These are phyloP conservation scores for Colletotrichum shisoi DNA, from an alignment of 2,329 filamentous ascomycete genomes.

Conservation along the genomic window DNA sequence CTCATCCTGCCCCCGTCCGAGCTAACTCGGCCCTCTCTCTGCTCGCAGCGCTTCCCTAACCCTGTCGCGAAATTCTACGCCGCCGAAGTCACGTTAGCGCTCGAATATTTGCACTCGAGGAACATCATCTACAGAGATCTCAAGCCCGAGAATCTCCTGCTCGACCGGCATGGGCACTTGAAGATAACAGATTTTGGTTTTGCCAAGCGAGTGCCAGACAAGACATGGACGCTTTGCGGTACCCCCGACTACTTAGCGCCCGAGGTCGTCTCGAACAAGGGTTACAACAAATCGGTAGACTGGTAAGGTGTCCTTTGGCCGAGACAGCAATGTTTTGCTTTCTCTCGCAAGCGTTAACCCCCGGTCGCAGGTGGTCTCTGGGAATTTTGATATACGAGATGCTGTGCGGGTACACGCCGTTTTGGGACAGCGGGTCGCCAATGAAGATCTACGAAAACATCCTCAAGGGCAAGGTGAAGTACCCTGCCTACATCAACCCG, in stretches of 20 bases:
- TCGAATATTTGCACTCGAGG: constrained; percentile 93
- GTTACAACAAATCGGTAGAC: constrained; percentile 99
- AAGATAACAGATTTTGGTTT: constrained; percentile 99
- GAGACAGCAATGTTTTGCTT: background rate
- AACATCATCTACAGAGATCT: constrained; percentile 98
- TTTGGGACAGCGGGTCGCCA: constrained; percentile 96
- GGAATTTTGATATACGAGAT: constrained; percentile 99
- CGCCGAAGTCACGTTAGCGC: constrained; percentile 91
- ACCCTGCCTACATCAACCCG: constrained; percentile 92
- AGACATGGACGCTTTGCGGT: constrained; percentile 98
- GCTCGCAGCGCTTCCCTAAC: constrained; percentile 89
- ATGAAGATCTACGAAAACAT: constrained; percentile 99
- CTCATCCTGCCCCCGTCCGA: constrained; percentile 2
- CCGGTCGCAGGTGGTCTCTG: constrained; percentile 82
- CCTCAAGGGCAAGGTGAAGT: constrained; percentile 92
- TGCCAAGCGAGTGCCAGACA: constrained; percentile 96
- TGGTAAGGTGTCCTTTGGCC: constrained; percentile 71
- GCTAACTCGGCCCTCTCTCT: constrained; percentile 39
- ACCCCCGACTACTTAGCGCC: constrained; percentile 97
- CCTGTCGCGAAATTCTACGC: constrained; percentile 99
- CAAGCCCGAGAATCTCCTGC: constrained; percentile 91
- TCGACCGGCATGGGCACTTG: constrained; percentile 91
- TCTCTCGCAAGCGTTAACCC: constrained; percentile 28
- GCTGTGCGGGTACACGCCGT: constrained; percentile 98
- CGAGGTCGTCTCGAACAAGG: constrained; percentile 98